Conservation (phyloP, 331 rosid species). For the Prunus yedoensis region DNA sequence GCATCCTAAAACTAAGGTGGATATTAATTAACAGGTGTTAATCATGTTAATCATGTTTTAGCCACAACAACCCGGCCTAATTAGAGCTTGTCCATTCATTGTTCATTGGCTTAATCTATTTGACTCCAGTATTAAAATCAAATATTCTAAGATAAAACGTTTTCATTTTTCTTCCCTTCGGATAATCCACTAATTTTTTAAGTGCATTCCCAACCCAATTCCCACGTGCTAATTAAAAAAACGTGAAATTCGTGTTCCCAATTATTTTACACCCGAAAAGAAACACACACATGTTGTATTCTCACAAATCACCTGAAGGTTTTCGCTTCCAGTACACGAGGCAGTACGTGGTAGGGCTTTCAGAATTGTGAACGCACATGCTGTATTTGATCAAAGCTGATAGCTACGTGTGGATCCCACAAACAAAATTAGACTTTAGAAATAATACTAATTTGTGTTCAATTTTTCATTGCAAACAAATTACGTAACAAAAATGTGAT, state of each 20-base stretch:
- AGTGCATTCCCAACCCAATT: neutral
- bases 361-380: neutral
- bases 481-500: neutral
- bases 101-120: no score
- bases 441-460: no score
- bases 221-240: neutral
- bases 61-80: no score
- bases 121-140: no score
- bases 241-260: neutral
- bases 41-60: no score
- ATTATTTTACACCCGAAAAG: neutral
- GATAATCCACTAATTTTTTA: neutral
- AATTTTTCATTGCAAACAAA: neutral
- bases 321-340: neutral
- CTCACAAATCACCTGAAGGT: neutral
- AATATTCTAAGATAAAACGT: no score
- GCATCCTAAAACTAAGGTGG: no score
- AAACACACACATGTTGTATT: neutral
- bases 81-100: no score
- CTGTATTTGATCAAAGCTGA: neutral
- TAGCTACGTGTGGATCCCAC: neutral
- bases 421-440: no score
- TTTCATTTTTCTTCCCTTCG: neutral
- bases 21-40: no score
- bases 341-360: neutral